A percentile compares a stretch with the other conserved stretches of the same genome.
phyloP scores from a whole-genome alignment of 192 early-diverging fungal species.

The Allomyces javanicus region DNA sequence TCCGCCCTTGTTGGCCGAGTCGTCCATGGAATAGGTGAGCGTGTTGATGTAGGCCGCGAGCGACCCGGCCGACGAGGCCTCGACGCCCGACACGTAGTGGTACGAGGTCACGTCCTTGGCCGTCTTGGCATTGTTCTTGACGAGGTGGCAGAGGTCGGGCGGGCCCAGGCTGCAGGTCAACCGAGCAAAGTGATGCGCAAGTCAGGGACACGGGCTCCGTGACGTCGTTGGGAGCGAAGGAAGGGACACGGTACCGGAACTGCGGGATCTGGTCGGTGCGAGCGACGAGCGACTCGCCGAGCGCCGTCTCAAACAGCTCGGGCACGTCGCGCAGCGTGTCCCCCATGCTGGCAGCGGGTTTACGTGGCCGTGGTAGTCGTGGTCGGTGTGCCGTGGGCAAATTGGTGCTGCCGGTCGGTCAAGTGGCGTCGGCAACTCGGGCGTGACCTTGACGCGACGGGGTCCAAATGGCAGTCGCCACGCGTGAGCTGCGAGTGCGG shows the following conservation, averaged over 20 bases:
- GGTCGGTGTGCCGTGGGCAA: too few relatives aligned
- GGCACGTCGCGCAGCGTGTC: conserved; percentile 70
- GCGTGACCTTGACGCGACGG: too few relatives aligned
- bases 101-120: conserved; percentile 21
- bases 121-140: conserved; percentile 73
- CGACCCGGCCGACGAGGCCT: conserved; percentile 83
- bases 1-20: conserved; percentile 11
- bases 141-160: conserved; percentile 90
- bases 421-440: too few relatives aligned
- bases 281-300: conserved; percentile 68
- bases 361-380: too few relatives aligned
- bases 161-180: conserved; percentile 64
- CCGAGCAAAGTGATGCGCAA: background rate
- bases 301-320: conserved; percentile 87
- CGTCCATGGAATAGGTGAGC: conserved; percentile 67
- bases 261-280: conserved; percentile 48
- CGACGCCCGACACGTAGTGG: conserved; percentile 56
- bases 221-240: background rate
- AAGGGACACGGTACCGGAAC: background rate
- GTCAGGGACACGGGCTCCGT: background rate
- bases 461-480: too few relatives aligned
- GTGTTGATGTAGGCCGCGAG: conserved; percentile 96
- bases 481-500: too few relatives aligned
- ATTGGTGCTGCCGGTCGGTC: too few relatives aligned
- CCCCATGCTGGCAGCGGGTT: conserved; percentile 10